Conservation (phyloP, 108 stramenopile species). For the Cyclotella kingstonii region DNA sequence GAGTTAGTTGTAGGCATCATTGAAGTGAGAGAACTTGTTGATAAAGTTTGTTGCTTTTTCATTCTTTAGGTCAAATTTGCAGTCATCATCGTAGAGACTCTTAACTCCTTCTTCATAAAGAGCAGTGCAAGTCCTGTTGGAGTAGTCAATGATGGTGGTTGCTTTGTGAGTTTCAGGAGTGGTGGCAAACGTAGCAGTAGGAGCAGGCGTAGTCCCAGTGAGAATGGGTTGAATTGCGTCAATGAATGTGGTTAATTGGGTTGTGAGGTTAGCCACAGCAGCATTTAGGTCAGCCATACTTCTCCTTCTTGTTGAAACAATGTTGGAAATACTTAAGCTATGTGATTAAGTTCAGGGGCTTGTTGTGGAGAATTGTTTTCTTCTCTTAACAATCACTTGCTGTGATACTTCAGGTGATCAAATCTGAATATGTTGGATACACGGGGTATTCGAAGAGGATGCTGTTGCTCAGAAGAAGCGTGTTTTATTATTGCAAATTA, state of each 20-base stretch:
- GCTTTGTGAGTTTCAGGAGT: no score
- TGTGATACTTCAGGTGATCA: slow-evolving; percentile 19
- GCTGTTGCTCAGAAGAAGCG: slow-evolving; percentile 8
- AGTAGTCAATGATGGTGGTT: no score
- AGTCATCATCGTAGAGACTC: slow-evolving; percentile 6
- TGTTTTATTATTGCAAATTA: no score
- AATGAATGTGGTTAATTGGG: background rate
- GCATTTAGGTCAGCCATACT: background rate
- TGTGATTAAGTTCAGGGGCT: background rate
- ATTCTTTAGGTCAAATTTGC: slow-evolving; percentile 6
- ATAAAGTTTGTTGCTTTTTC: slow-evolving; percentile 1
- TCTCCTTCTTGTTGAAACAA: background rate
- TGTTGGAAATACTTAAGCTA: background rate
- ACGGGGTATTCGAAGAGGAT: background rate
- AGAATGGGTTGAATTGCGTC: slow-evolving; percentile 2
- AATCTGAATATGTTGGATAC: slow-evolving; percentile 12
- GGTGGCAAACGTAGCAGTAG: slow-evolving; percentile 5
- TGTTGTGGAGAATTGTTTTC: slow-evolving; percentile 1
- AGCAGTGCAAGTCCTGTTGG: no score
- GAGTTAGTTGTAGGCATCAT: slow-evolving; percentile 3
- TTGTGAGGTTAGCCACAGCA: background rate
- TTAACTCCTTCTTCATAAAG: no score
- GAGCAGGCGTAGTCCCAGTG: background rate
- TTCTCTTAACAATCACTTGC: slow-evolving; percentile 16
- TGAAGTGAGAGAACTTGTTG: background rate